Evolutionary conservation across 805 yeast species (phyloP).

Genomic region (Candida hungchunana): DNA sequence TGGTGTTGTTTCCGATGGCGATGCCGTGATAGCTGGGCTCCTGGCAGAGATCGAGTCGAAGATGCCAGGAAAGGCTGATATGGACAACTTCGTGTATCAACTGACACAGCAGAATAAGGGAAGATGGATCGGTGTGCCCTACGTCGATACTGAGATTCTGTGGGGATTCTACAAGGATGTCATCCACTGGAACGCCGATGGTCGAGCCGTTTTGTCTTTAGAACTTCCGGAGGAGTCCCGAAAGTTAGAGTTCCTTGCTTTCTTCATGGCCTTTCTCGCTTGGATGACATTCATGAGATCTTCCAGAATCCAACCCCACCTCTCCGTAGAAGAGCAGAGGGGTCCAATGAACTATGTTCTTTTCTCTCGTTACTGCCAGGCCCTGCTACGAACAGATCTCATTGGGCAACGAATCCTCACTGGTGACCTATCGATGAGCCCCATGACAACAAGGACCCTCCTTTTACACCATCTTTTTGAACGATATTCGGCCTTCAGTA

Average conservation of each 20-base stretch:
- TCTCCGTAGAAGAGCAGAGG: constrained; percentile 1
- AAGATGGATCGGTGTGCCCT: constrained; percentile 8
- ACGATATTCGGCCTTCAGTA: constrained; percentile 8
- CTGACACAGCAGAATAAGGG: constrained; percentile 5
- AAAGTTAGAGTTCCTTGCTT: constrained; percentile 5
- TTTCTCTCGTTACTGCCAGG: constrained; percentile 5
- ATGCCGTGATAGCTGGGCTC: constrained; percentile 1
- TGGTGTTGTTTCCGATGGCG: constrained; percentile 1
- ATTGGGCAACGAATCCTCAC: constrained; percentile 6
- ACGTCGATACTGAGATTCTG: constrained; percentile 2
- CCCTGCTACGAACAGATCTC: constrained; percentile 2
- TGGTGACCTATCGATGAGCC: constrained; percentile 2
- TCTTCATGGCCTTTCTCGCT: constrained; percentile 7
- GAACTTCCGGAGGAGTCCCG: constrained; percentile 3
- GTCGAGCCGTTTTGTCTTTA: constrained; percentile 2
- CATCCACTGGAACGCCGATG: neutral
- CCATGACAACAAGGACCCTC: constrained; percentile 3
- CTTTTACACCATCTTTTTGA: constrained; percentile 5
- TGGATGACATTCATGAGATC: constrained; percentile 9
- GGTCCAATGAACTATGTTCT: constrained; percentile 4
- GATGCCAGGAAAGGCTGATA: constrained; percentile 2
- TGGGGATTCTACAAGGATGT: neutral
- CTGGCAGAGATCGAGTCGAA: constrained; percentile 8
- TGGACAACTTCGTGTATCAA: constrained; percentile 8
- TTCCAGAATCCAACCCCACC: constrained; percentile 4